phyloP scores from a whole-genome alignment of 352 stramenopile species.

The Globisporangium camurandrum region DNA sequence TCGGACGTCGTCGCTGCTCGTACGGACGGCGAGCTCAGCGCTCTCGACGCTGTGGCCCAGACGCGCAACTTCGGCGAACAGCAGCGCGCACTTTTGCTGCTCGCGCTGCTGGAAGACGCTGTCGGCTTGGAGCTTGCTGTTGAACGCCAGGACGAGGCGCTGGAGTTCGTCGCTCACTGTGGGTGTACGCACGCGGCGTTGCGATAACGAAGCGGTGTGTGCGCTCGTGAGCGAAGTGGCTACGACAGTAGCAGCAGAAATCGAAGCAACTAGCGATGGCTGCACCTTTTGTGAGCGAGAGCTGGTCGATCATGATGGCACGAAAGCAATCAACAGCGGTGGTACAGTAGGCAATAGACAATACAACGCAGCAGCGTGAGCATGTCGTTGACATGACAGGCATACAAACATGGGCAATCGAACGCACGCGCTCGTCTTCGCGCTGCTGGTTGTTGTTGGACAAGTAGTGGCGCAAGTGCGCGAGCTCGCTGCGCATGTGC shows the following conservation, averaged over 20 bases:
- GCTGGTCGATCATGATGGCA: conserved; percentile 3
- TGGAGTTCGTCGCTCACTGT: conserved; percentile 49
- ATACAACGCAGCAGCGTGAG: not conserved
- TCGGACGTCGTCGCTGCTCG: conserved; percentile 23
- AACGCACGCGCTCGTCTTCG: conserved; percentile 43
- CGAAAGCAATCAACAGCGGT: too few species aligned
- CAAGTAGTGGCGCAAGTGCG: conserved; percentile 39
- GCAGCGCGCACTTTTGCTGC: conserved; percentile 56
- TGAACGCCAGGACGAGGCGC: conserved; percentile 40
- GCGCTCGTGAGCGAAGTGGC: not conserved
- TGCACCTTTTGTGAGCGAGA: conserved; percentile 20
- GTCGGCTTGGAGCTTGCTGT: conserved; percentile 51
- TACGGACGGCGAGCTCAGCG: conserved; percentile 22
- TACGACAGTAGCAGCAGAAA: too few species aligned
- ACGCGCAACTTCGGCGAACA: conserved; percentile 59
- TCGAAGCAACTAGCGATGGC: too few species aligned
- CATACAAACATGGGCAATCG: not conserved
- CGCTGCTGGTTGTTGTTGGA: conserved; percentile 54
- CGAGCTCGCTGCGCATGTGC: conserved; percentile 39
- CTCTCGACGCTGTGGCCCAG: conserved; percentile 41
- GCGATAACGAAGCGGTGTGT: too few species aligned
- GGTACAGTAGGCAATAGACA: too few species aligned
- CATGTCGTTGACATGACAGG: not conserved
- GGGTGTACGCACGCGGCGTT: not conserved
- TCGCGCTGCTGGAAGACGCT: conserved; percentile 41